Evolutionary conservation across 1,139 yeast genomes (phyloP), one percentile per base, ranked within the genome.

Genomic region (Tardiomyces digboiensis): DNA sequence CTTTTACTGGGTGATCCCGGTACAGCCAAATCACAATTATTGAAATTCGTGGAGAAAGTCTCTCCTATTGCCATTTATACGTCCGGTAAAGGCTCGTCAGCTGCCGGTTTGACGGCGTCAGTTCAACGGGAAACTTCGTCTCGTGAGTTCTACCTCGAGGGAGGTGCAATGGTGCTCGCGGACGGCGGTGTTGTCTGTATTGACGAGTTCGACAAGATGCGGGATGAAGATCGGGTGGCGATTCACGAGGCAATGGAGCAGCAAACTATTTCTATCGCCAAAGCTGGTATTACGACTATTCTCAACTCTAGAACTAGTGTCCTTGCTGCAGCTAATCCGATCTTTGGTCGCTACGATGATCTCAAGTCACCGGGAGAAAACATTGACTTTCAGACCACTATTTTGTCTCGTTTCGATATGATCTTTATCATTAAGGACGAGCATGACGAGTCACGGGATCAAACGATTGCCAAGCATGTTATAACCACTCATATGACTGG

Each of bases 241-340:
- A 93, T 91, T 56, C 99, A 91, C 65, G 99, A 91, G 72, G 98
- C 98, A 7, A 91, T 91, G 99, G 99, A 91, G 70, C 99, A 91
- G 66, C 99, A 91, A 67, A 91, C 98, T 0, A 91, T 91, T 53
- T 89, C 97, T n/a, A 88, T 91, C 62, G 98, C 98, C 40, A 91
- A 91, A 64, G 99, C 99, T 8, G 99, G 99, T 64, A 91, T 91
- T 55, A 91, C 97, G 3, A 93, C 99, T 0, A 88, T 91, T 46
- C 74, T 91, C 53, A 91, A 91, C 63, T 89, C 98, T 2, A 76
- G 99, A 67, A 91, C 98, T 1, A 82, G 95, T 37, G 98, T 93
- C 1, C 71, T 93, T 43, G 98, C 98, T 0, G 98, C 98, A 21
- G 98, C 98, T 5, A 93, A 93, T 64, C 99, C 99, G 7, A 80